These are phyloP conservation scores for Malassezia pachydermatis DNA, from an alignment of 1,284 basidiomycete species.

Conservation along the genomic window DNA sequence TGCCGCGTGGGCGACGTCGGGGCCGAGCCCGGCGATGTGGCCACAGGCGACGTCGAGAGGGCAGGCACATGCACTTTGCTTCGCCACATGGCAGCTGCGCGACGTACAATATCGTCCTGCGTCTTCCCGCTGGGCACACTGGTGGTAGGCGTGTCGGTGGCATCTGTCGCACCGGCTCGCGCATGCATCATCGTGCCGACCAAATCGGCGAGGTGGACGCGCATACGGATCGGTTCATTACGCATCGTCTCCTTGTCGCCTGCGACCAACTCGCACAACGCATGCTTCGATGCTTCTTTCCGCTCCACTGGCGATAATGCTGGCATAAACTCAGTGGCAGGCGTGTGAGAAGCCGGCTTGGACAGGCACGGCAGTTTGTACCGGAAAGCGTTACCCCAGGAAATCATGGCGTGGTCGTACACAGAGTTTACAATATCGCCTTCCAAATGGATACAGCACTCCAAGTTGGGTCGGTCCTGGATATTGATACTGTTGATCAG, in stretches of 20 bases:
- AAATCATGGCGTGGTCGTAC: constrained; percentile 64
- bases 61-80: too few species aligned
- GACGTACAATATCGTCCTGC: constrained; percentile 32
- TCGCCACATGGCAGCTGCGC: constrained; percentile 34
- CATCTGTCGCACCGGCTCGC: constrained; percentile 10
- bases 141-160: background rate
- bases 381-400: constrained; percentile 57
- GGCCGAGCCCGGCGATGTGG: background rate
- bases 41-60: background rate
- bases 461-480: constrained; percentile 52
- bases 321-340: constrained; percentile 27
- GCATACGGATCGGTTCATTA: constrained; percentile 21
- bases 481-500: constrained; percentile 67
- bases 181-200: constrained; percentile 29
- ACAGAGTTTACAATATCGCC: constrained; percentile 62
- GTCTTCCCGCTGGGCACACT: too few species aligned
- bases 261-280: constrained; percentile 25
- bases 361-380: constrained; percentile 57
- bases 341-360: constrained; percentile 40
- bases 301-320: constrained; percentile 13
- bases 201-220: constrained; percentile 33
- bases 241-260: constrained; percentile 38
- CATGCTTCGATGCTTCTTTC: constrained; percentile 26
- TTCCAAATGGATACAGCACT: constrained; percentile 51
- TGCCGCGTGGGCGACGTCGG: background rate